phyloP scores from a whole-genome alignment of 1,139 yeast species.

The Saccharomyces hybrid region DNA sequence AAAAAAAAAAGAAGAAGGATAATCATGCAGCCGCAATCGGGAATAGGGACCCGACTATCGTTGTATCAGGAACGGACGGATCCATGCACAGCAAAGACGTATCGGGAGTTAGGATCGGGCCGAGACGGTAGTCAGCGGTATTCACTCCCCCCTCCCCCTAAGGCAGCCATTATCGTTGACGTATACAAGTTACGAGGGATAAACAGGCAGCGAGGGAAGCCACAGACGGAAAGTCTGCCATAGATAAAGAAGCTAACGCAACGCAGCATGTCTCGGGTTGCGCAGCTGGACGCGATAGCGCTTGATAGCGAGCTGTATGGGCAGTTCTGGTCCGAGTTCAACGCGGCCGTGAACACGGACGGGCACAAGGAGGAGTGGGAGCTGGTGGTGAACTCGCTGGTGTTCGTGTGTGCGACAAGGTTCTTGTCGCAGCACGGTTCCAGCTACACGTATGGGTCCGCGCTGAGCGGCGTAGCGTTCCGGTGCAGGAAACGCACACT shows the following conservation, averaged over 20 bases:
- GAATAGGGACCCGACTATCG: not conserved
- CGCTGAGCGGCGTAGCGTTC: constrained; percentile 18
- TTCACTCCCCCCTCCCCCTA: not conserved
- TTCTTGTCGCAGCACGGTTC: not conserved
- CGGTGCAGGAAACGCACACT: constrained; percentile 12
- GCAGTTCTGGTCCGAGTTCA: constrained; percentile 14
- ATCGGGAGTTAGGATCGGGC: not conserved
- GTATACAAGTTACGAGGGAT: not conserved
- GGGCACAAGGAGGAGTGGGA: constrained; percentile 16
- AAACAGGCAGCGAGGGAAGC: not conserved
- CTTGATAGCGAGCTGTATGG: constrained; percentile 18
- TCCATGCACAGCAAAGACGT: not conserved
- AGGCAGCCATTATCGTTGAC: not conserved
- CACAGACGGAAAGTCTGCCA: not conserved
- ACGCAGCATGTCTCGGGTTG: constrained; percentile 14
- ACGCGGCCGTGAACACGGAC: constrained; percentile 7
- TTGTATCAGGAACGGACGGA: not conserved
- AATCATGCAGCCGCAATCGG: not conserved
- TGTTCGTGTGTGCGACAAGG: constrained; percentile 16
- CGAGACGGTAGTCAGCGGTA: not conserved
- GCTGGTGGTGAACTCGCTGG: constrained; percentile 16
- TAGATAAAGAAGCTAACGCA: not conserved
- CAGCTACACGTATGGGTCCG: constrained; percentile 24
- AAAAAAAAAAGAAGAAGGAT: not conserved
- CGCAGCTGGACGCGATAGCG: constrained; percentile 18